phyloP scores from a whole-genome alignment of 2,329 filamentous ascomycete genomes.

The Paecilomyces dactylethromorphus region DNA sequence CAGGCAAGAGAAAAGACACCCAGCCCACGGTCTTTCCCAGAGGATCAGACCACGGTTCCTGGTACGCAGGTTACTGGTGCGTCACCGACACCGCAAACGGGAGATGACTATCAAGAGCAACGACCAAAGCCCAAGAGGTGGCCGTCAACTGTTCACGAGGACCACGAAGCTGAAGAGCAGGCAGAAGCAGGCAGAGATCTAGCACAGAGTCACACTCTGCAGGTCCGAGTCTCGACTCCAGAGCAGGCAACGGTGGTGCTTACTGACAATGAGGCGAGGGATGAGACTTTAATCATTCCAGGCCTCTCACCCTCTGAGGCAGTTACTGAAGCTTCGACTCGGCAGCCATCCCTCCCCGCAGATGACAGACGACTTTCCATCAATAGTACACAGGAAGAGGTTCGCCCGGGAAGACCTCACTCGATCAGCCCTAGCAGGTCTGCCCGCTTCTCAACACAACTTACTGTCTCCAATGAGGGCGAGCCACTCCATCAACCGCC shows the following conservation, averaged over 20 bases:
- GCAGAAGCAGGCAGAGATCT: constrained; percentile 3
- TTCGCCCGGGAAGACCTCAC: constrained; percentile 1
- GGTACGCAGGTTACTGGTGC: background rate
- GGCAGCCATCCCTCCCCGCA: constrained; percentile 1
- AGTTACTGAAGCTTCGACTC: background rate
- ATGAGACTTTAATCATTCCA: background rate
- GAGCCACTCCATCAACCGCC: constrained; percentile 52
- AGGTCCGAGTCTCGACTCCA: background rate
- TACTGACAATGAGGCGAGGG: background rate
- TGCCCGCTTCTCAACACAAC: constrained; percentile 50
- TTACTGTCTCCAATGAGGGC: constrained; percentile 40
- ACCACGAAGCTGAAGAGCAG: constrained; percentile 29
- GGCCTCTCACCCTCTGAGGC: background rate
- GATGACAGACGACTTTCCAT: background rate
- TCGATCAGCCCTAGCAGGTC: constrained; percentile 46
- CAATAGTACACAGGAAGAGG: background rate
- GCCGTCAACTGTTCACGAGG: constrained; percentile 35
- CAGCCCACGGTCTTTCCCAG: constrained; percentile 4
- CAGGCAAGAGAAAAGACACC: constrained; percentile 17
- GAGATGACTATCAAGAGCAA: constrained; percentile 13
- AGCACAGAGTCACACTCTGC: background rate
- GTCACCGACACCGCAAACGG: constrained; percentile 1
- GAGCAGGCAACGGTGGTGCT: background rate
- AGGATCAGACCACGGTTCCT: background rate
- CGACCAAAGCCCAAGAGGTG: constrained; percentile 25